Evolutionary conservation across 2,329 filamentous ascomycete genomes (phyloP).

Genomic region (Pseudonectria foliicola): DNA sequence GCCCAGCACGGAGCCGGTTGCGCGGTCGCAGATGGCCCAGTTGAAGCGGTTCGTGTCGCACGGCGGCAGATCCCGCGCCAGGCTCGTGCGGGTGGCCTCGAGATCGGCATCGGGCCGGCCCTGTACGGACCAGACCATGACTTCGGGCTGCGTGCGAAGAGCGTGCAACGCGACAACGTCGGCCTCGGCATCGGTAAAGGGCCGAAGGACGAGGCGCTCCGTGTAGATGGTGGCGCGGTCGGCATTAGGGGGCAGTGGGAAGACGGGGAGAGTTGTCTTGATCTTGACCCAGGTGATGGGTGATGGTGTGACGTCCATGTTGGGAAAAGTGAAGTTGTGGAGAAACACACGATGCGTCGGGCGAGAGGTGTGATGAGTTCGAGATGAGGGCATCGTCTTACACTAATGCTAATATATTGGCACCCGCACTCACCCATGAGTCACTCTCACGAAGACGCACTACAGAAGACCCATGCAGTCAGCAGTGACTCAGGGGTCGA

Average conservation of each 20-base stretch:
- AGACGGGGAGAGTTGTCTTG: constrained; percentile 40
- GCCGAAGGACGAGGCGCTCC: constrained; percentile 48
- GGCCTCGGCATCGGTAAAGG: constrained; percentile 35
- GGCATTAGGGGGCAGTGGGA: constrained; percentile 33
- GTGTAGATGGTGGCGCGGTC: constrained; percentile 38
- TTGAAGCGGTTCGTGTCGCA: constrained; percentile 48
- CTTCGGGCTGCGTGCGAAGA: constrained; percentile 50
- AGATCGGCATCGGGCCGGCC: constrained; percentile 36
- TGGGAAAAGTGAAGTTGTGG: neutral
- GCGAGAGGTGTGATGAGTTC: constrained; percentile 4
- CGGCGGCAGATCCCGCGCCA: constrained; percentile 39
- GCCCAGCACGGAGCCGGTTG: constrained; percentile 45
- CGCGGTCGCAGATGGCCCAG: constrained; percentile 42
- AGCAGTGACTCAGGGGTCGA: too few relatives aligned
- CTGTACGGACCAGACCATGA: constrained; percentile 52
- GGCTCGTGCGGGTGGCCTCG: constrained; percentile 34
- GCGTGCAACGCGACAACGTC: constrained; percentile 45
- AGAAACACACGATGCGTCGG: constrained; percentile 1
- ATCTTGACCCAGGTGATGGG: constrained; percentile 32
- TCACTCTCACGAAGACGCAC: too few relatives aligned
- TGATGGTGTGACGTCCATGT: constrained; percentile 12
- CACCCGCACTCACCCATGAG: too few relatives aligned
- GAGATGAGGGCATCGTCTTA: too few relatives aligned
- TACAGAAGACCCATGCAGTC: too few relatives aligned
- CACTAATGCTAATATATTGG: too few relatives aligned